Evolutionary conservation across 345 rosid genomes (phyloP).

Genomic region (Pistacia atlantica): DNA sequence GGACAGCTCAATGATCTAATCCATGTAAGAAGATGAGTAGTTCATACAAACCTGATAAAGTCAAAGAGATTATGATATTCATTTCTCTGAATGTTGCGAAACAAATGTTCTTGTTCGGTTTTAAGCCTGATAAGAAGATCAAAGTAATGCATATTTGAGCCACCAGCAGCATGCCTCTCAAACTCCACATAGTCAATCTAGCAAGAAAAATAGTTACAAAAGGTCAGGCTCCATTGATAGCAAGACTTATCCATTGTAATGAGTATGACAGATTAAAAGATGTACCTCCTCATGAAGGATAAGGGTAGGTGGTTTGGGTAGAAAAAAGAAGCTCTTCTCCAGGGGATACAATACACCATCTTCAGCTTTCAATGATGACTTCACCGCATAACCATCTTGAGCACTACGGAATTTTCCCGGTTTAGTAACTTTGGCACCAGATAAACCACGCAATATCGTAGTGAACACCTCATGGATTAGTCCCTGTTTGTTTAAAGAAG

Average conservation of each 20-base stretch:
- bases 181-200: slow-evolving; percentile 96
- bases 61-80: slow-evolving; percentile 88
- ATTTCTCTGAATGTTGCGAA: slow-evolving; percentile 93
- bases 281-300: slow-evolving; percentile 96
- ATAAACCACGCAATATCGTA: slow-evolving; percentile 78
- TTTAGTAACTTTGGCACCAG: slow-evolving; percentile 95
- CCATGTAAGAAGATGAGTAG: slow-evolving; percentile 3
- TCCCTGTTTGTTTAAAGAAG: slow-evolving; percentile 51
- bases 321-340: slow-evolving; percentile 94
- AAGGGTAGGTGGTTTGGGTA: slow-evolving; percentile 98
- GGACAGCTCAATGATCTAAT: slow-evolving; percentile 2
- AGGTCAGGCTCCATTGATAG: not conserved
- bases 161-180: slow-evolving; percentile 99
- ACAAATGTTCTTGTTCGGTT: slow-evolving; percentile 96
- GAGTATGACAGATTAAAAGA: not conserved
- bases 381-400: slow-evolving; percentile 98
- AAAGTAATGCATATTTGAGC: slow-evolving; percentile 98
- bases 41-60: slow-evolving; percentile 69
- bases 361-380: slow-evolving; percentile 96
- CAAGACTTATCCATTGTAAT: not conserved
- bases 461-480: slow-evolving; percentile 96
- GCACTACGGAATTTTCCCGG: slow-evolving; percentile 97
- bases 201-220: slow-evolving; percentile 8
- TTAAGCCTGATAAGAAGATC: slow-evolving; percentile 91
- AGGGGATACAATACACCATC: slow-evolving; percentile 96